Percentiles rank a stretch among this genome's conserved stretches.
Conservation (phyloP, 2,329 filamentous ascomycete genomes). For the Colletotrichum neosansevieriae region DNA sequence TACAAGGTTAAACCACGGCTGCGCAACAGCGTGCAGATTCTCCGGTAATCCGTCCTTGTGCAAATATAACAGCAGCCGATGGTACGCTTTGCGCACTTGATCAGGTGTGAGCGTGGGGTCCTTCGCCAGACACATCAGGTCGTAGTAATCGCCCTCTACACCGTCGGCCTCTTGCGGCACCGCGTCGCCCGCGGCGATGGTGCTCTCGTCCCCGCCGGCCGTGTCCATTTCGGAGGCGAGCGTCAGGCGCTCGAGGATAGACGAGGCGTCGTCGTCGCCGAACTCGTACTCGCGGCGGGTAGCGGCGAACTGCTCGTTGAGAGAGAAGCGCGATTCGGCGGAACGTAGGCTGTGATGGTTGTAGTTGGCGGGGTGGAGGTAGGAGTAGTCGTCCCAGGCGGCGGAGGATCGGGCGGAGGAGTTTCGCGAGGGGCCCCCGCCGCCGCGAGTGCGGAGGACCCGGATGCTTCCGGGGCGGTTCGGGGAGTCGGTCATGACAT, state of each 20-base stretch:
- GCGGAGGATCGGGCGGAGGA: constrained; percentile 45
- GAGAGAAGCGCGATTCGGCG: constrained; percentile 58
- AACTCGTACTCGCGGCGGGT: constrained; percentile 61
- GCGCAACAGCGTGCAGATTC: constrained; percentile 53
- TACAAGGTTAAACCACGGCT: constrained; percentile 54
- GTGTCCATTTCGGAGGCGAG: constrained; percentile 43
- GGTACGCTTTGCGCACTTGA: constrained; percentile 59
- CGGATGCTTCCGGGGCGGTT: constrained; percentile 47
- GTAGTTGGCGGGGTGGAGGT: constrained; percentile 31
- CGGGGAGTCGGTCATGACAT: constrained; percentile 45
- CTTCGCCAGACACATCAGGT: constrained; percentile 58
- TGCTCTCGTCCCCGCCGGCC: constrained; percentile 40
- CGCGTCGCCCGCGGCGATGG: constrained; percentile 24
- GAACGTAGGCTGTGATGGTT: constrained; percentile 48
- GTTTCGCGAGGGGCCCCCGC: background rate
- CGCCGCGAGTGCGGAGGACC: constrained; percentile 43
- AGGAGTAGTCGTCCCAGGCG: constrained; percentile 40
- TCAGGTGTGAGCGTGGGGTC: constrained; percentile 47
- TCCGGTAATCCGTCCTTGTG: constrained; percentile 57
- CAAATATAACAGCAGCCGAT: constrained; percentile 58
- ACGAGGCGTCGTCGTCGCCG: constrained; percentile 61
- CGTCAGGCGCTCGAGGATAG: constrained; percentile 53
- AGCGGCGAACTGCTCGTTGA: constrained; percentile 61
- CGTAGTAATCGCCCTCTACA: constrained; percentile 54
- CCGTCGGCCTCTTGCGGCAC: constrained; percentile 34